phyloP scores from a whole-genome alignment of 108 stramenopile genomes.

The Cylindrotheca closterium region DNA sequence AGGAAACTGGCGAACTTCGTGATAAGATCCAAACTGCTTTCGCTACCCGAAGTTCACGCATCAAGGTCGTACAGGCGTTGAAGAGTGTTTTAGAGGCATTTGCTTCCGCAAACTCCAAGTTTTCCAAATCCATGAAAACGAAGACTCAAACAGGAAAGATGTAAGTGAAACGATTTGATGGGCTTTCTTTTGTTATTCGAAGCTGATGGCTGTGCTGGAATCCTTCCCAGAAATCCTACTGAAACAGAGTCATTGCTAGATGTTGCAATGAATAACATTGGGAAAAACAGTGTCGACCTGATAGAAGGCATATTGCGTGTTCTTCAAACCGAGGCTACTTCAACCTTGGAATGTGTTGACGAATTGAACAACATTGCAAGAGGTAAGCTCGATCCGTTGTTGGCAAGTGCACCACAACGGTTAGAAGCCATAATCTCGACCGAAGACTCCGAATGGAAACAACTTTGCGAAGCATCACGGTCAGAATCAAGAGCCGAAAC shows the following conservation, averaged over 20 bases:
- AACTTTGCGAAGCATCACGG: slow-evolving; percentile 66
- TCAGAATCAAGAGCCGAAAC: slow-evolving; percentile 50
- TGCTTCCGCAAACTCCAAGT: not conserved
- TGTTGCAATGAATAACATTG: not conserved
- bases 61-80: slow-evolving; percentile 44
- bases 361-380: slow-evolving; percentile 18
- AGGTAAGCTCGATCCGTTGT: slow-evolving; percentile 41
- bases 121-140: not conserved
- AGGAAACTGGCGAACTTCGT: slow-evolving; percentile 51
- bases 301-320: slow-evolving; percentile 40
- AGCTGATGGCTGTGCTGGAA: slow-evolving; percentile 20
- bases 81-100: slow-evolving; percentile 42
- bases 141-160: not conserved
- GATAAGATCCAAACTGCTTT: slow-evolving; percentile 58
- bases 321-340: slow-evolving; percentile 40
- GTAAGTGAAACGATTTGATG: too few relatives aligned
- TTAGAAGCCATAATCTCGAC: slow-evolving; percentile 46
- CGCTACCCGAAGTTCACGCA: slow-evolving; percentile 28
- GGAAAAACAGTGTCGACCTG: slow-evolving; percentile 15
- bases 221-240: slow-evolving; percentile 13
- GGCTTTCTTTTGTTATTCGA: too few relatives aligned
- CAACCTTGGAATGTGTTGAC: slow-evolving; percentile 29
- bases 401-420: slow-evolving; percentile 37
- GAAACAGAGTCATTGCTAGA: slow-evolving; percentile 2
- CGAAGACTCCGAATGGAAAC: slow-evolving; percentile 69